These are phyloP conservation scores for Stemphylium beticola DNA, from an alignment of 2,329 filamentous ascomycete genomes.

Conservation along the genomic window DNA sequence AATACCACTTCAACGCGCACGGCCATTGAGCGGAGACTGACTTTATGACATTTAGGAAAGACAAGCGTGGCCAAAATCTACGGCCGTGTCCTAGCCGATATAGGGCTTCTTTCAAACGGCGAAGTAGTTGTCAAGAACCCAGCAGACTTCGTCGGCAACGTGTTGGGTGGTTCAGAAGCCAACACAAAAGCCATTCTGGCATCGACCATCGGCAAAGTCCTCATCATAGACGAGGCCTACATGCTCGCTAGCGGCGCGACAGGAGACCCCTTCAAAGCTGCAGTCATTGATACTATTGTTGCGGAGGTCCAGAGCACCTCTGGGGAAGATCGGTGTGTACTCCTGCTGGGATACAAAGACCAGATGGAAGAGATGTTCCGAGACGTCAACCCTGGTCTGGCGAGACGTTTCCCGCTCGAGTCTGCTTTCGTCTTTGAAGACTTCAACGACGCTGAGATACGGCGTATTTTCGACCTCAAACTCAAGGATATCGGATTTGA, in stretches of 20 bases:
- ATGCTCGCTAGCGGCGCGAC: constrained; percentile 58
- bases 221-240: constrained; percentile 83
- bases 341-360: constrained; percentile 73
- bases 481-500: constrained; percentile 62
- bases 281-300: constrained; percentile 76
- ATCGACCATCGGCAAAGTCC: constrained; percentile 71
- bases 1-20: constrained; percentile 63
- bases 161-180: constrained; percentile 70
- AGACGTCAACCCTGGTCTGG: constrained; percentile 74
- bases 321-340: constrained; percentile 74
- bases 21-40: constrained; percentile 29
- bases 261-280: constrained; percentile 63
- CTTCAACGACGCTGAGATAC: constrained; percentile 65
- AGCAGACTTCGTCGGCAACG: constrained; percentile 71
- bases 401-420: constrained; percentile 68
- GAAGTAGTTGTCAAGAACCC: constrained; percentile 78
- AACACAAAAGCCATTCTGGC: constrained; percentile 75
- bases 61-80: constrained; percentile 70
- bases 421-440: constrained; percentile 73
- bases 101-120: constrained; percentile 71
- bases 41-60: background rate
- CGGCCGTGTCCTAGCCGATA: constrained; percentile 68
- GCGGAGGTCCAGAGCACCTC: constrained; percentile 73
- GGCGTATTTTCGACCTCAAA: constrained; percentile 67
- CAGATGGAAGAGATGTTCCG: constrained; percentile 75